phyloP scores from a whole-genome alignment of 176 grass and related monocot species.

The Oryza officinalis region DNA sequence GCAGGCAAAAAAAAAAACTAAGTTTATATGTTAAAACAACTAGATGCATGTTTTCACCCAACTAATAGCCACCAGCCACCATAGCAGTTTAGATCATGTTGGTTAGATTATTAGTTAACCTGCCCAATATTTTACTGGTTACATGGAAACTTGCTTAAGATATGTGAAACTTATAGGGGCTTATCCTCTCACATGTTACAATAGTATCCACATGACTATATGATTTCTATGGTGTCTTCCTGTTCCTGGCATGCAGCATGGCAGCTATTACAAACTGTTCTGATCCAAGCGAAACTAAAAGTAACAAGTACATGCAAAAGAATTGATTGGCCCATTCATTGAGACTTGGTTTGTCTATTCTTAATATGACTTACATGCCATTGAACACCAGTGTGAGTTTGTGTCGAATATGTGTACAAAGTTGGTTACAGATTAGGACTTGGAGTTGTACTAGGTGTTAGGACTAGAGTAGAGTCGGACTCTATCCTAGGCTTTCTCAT shows the following conservation, averaged over 20 bases:
- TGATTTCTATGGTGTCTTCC: constrained; percentile 1
- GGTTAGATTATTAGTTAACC: not conserved
- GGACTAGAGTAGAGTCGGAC: too few relatives aligned
- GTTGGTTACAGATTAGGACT: too few relatives aligned
- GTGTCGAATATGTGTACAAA: too few relatives aligned
- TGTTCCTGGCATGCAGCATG: not conserved
- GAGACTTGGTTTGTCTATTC: not conserved
- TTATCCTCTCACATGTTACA: not conserved
- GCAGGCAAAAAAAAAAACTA: not conserved
- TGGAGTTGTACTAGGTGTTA: too few relatives aligned
- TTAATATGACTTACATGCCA: not conserved
- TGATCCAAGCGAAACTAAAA: constrained; percentile 14
- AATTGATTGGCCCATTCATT: not conserved
- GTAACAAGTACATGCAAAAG: not conserved
- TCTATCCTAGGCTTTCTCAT: too few relatives aligned
- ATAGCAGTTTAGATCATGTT: not conserved
- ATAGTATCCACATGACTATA: not conserved
- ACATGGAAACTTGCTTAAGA: not conserved
- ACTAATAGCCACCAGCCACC: not conserved
- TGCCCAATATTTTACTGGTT: not conserved
- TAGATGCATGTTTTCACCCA: not conserved
- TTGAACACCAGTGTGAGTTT: too few relatives aligned
- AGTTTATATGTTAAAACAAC: not conserved
- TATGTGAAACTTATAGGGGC: not conserved
- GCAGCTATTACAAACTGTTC: not conserved